Evolutionary conservation across 1,284 basidiomycete species (phyloP).

Genomic region (Ustilago esculenta): DNA sequence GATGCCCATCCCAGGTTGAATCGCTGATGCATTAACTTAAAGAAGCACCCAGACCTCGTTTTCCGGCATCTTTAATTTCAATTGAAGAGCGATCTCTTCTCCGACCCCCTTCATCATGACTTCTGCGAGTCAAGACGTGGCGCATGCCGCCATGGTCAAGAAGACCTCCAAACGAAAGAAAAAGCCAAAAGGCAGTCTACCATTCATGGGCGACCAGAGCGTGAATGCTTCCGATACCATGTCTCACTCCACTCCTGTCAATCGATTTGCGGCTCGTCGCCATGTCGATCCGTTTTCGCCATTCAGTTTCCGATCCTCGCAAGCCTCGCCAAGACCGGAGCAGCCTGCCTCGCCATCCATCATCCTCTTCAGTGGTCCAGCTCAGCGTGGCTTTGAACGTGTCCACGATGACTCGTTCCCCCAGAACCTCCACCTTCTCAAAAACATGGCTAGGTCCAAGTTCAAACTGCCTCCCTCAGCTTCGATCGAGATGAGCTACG

Average conservation of each 20-base stretch:
- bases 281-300: slow-evolving; percentile 19
- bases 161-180: too few species aligned
- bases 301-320: slow-evolving; percentile 17
- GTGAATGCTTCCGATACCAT: not conserved
- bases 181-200: too few species aligned
- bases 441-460: slow-evolving; percentile 30
- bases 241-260: slow-evolving; percentile 22
- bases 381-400: slow-evolving; percentile 32
- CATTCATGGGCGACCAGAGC: too few species aligned
- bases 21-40: too few species aligned
- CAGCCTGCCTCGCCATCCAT: slow-evolving; percentile 28
- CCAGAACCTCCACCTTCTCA: slow-evolving; percentile 13
- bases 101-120: too few species aligned
- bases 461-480: slow-evolving; percentile 27
- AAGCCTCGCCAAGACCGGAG: slow-evolving; percentile 11
- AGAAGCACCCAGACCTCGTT: too few species aligned
- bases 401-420: slow-evolving; percentile 38
- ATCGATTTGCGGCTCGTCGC: slow-evolving; percentile 7
- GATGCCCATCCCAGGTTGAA: too few species aligned
- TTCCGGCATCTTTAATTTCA: too few species aligned
- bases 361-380: slow-evolving; percentile 37
- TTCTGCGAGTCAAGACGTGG: too few species aligned
- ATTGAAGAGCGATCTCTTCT: too few species aligned
- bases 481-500: slow-evolving; percentile 43
- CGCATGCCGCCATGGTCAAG: too few species aligned